Evolutionary conservation across 257 asterid genomes (phyloP).

Genomic region (Lavandula angustifolia): DNA sequence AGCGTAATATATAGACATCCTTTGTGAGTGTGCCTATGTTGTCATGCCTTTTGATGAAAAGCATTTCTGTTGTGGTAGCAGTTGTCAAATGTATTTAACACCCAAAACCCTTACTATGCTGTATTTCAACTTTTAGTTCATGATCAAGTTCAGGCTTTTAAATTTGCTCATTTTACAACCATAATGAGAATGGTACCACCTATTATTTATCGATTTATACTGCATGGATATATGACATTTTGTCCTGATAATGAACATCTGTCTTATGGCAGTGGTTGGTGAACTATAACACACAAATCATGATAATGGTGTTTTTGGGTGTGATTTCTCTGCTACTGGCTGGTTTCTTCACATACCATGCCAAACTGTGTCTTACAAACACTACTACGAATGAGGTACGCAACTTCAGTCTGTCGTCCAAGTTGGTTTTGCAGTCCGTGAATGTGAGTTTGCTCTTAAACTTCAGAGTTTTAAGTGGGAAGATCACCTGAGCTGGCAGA

Average conservation of each 20-base stretch:
- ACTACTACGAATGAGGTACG: conserved; percentile 94
- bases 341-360: conserved; percentile 90
- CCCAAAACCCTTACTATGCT: too few relatives aligned
- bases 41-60: too few relatives aligned
- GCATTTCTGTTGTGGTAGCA: too few relatives aligned
- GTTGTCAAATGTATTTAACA: too few relatives aligned
- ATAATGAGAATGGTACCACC: too few relatives aligned
- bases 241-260: conserved; percentile 29
- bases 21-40: too few relatives aligned
- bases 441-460: conserved; percentile 15
- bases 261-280: conserved; percentile 80
- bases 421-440: conserved; percentile 17
- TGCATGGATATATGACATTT: conserved; percentile 16
- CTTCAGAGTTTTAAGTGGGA: conserved; percentile 93
- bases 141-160: too few relatives aligned
- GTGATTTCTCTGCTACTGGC: conserved; percentile 71
- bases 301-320: conserved; percentile 79
- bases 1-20: too few relatives aligned
- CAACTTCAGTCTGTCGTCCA: conserved; percentile 20
- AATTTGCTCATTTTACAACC: too few relatives aligned
- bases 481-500: conserved; percentile 77
- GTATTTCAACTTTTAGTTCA: too few relatives aligned
- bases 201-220: too few relatives aligned
- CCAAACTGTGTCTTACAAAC: conserved; percentile 85
- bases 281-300: conserved; percentile 84